A percentile compares a stretch with the other conserved stretches of the same genome.
Conservation (phyloP, 345 rosid species). For the Salix suchowensis region DNA sequence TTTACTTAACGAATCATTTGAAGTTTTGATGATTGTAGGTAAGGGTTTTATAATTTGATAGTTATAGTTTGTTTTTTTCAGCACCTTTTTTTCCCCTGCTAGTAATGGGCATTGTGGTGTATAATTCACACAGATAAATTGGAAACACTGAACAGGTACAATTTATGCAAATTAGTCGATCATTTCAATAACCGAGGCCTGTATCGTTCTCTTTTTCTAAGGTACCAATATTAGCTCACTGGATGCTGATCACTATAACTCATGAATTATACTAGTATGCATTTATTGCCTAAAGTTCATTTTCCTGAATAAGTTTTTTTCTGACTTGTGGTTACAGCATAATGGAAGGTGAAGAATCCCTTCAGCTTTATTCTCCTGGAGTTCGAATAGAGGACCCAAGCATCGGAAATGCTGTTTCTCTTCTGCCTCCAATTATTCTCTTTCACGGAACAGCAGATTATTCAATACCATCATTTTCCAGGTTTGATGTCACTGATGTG, state of each 20-base stretch:
- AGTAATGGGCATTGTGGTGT: slow-evolving; percentile 1
- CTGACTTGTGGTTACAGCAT: slow-evolving; percentile 14
- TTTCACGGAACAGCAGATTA: slow-evolving; percentile 28
- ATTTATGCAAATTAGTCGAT: slow-evolving; percentile 24
- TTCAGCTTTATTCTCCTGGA: slow-evolving; percentile 26
- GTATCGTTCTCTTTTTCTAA: slow-evolving; percentile 29
- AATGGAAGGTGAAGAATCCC: slow-evolving; percentile 32
- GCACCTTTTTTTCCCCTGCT: not conserved
- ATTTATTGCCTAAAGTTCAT: not conserved
- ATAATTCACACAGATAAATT: not conserved
- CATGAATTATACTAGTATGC: not conserved
- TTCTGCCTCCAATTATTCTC: slow-evolving; percentile 26
- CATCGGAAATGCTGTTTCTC: slow-evolving; percentile 19
- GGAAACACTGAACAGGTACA: slow-evolving; percentile 25
- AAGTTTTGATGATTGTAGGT: not conserved
- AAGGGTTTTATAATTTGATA: not conserved
- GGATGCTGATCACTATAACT: not conserved
- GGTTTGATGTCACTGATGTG: slow-evolving; percentile 8
- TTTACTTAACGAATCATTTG: not conserved
- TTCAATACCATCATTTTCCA: slow-evolving; percentile 26
- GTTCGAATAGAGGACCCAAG: slow-evolving; percentile 22
- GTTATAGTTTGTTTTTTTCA: not conserved
- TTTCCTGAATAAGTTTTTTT: not conserved
- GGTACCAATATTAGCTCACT: slow-evolving; percentile 8
- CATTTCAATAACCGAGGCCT: slow-evolving; percentile 30